phyloP scores from a whole-genome alignment of 371 early-diverging fungal species.

The Apophysomyces sp. region DNA sequence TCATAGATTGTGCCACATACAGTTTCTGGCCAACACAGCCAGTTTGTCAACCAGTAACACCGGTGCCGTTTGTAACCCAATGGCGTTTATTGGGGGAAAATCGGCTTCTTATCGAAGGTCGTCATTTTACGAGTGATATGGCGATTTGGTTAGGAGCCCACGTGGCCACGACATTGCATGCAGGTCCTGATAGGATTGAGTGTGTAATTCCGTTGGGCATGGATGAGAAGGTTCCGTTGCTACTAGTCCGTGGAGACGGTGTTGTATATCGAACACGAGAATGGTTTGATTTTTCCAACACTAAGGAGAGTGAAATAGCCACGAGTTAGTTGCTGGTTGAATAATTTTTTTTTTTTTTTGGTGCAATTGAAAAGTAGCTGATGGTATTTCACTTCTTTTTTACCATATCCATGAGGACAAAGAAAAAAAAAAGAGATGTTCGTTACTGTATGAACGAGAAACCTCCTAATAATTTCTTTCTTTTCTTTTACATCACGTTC shows the following conservation, averaged over 20 bases:
- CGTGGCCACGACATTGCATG: background rate
- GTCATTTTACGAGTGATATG: background rate
- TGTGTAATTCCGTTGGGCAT: constrained; percentile 4
- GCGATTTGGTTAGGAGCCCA: background rate
- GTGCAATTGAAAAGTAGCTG: background rate
- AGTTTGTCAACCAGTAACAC: constrained; percentile 9
- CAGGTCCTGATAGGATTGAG: constrained; percentile 1
- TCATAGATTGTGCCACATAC: constrained; percentile 62
- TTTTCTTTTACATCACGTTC: background rate
- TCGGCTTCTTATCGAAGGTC: background rate
- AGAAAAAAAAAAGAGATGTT: constrained; percentile 1
- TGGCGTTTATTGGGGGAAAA: background rate
- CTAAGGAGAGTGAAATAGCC: constrained; percentile 1
- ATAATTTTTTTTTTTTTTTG: background rate
- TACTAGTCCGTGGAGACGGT: constrained; percentile 66
- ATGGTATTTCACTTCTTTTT: background rate
- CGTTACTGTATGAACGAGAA: constrained; percentile 1
- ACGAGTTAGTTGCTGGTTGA: constrained; percentile 1
- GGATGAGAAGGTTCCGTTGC: constrained; percentile 45
- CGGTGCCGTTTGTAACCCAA: constrained; percentile 8
- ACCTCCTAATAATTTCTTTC: background rate
- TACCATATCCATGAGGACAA: background rate
- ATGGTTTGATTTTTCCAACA: background rate
- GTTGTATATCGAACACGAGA: constrained; percentile 59
- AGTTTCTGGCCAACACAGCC: constrained; percentile 45